phyloP scores from a whole-genome alignment of 2,329 filamentous ascomycete genomes.

The Paraconiothyrium sp. region DNA sequence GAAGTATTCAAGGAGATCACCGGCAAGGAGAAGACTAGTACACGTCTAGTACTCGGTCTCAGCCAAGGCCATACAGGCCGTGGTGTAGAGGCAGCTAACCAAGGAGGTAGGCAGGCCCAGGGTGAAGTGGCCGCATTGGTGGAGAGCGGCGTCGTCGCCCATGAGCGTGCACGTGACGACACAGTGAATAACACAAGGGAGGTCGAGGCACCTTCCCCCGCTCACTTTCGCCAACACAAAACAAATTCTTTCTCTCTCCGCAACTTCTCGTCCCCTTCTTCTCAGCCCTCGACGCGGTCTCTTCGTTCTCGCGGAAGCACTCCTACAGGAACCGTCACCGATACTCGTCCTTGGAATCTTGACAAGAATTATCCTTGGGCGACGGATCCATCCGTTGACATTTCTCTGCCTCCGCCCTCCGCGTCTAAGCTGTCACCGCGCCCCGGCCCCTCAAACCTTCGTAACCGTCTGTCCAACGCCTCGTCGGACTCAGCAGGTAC shows the following conservation, averaged over 20 bases:
- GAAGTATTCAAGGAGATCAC: constrained; percentile 45
- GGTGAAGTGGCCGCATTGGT: constrained; percentile 20
- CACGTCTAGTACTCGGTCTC: not conserved
- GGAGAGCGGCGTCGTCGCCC: constrained; percentile 20
- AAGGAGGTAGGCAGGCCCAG: constrained; percentile 26
- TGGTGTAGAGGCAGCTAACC: constrained; percentile 13
- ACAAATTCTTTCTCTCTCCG: not conserved
- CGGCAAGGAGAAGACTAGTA: constrained; percentile 30
- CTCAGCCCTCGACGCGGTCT: constrained; percentile 37
- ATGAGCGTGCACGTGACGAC: constrained; percentile 25
- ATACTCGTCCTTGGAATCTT: constrained; percentile 58
- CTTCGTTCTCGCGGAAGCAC: constrained; percentile 37
- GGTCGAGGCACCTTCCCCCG: constrained; percentile 38
- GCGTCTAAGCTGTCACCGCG: constrained; percentile 38
- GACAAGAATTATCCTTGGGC: constrained; percentile 60
- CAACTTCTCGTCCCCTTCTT: constrained; percentile 26
- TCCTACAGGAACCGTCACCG: constrained; percentile 39
- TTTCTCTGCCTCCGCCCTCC: constrained; percentile 51
- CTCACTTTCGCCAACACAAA: constrained; percentile 28
- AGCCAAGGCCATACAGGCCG: not conserved
- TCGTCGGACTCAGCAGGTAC: constrained; percentile 31
- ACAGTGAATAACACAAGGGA: constrained; percentile 31
- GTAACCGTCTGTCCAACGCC: constrained; percentile 39
- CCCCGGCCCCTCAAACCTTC: constrained; percentile 41
- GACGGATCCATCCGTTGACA: constrained; percentile 48